Evolutionary conservation across 176 grass and related monocot genomes (phyloP).

Genomic region (Aegilops bicornis): DNA sequence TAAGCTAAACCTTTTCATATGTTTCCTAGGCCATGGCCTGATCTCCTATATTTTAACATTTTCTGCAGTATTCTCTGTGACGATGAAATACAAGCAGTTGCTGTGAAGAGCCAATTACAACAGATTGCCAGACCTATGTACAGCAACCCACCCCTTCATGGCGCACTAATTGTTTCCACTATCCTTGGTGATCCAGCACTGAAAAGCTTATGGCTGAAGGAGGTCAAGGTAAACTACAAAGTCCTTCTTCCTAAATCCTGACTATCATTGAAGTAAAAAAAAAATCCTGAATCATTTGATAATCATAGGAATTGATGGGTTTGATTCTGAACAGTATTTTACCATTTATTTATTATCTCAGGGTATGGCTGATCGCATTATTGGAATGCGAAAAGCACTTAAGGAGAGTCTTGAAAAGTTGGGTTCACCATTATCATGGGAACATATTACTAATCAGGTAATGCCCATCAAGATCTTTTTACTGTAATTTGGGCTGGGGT

Average conservation of each 20-base stretch:
- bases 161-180: conserved; percentile 81
- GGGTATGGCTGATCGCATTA: conserved; percentile 96
- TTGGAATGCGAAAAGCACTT: conserved; percentile 79
- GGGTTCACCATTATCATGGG: conserved; percentile 88
- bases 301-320: neutral
- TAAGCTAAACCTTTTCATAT: neutral
- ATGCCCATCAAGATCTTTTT: neutral
- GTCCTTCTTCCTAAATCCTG: neutral
- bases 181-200: conserved; percentile 81
- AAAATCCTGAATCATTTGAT: neutral
- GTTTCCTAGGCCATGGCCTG: conserved; percentile 1
- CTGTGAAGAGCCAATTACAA: conserved; percentile 94
- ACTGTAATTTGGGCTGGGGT: neutral
- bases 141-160: conserved; percentile 90
- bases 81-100: conserved; percentile 87
- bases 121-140: conserved; percentile 96
- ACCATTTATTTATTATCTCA: conserved; percentile 27
- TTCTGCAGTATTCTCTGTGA: conserved; percentile 77
- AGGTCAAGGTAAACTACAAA: conserved; percentile 74
- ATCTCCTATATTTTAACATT: neutral
- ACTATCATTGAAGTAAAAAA: neutral
- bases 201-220: conserved; percentile 84
- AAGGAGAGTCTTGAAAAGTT: conserved; percentile 76
- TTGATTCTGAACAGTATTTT: neutral
- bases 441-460: conserved; percentile 96